phyloP scores from a whole-genome alignment of 768 basidiomycete species.

The Tulasnella calospora region DNA sequence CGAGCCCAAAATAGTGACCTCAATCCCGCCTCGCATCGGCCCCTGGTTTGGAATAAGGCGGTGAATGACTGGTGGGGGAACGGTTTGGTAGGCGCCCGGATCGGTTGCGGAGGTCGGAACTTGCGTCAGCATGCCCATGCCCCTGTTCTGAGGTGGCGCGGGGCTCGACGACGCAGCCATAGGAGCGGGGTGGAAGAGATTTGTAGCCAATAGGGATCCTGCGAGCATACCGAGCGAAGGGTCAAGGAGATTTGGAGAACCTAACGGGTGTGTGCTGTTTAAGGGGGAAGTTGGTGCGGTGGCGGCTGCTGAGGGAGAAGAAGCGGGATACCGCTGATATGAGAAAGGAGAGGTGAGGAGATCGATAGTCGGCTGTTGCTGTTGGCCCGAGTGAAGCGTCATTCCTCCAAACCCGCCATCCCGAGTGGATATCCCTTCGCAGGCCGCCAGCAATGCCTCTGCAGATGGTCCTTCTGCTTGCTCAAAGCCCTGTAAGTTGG shows the following conservation, averaged over 20 bases:
- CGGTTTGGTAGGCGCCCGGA: slow-evolving; percentile 9
- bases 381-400: neutral
- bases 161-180: slow-evolving; percentile 46
- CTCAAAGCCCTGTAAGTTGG: neutral
- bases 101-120: slow-evolving; percentile 18
- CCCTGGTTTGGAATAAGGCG: slow-evolving; percentile 79
- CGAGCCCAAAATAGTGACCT: slow-evolving; percentile 87
- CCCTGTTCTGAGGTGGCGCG: slow-evolving; percentile 41
- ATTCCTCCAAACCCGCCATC: neutral
- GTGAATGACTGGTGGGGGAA: slow-evolving; percentile 48
- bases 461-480: neutral
- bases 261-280: neutral
- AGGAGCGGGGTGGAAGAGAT: neutral
- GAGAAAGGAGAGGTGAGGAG: slow-evolving; percentile 2
- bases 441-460: slow-evolving; percentile 9
- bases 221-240: slow-evolving; percentile 1
- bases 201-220: neutral
- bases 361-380: neutral
- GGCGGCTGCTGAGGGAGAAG: slow-evolving; percentile 21
- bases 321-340: neutral
- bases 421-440: neutral
- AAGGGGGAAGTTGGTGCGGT: slow-evolving; percentile 26
- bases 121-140: slow-evolving; percentile 9
- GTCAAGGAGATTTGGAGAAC: slow-evolving; percentile 16
- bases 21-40: slow-evolving; percentile 87